These are phyloP conservation scores for Phylloporus arenicola DNA, from an alignment of 768 basidiomycete species.

Conservation along the genomic window DNA sequence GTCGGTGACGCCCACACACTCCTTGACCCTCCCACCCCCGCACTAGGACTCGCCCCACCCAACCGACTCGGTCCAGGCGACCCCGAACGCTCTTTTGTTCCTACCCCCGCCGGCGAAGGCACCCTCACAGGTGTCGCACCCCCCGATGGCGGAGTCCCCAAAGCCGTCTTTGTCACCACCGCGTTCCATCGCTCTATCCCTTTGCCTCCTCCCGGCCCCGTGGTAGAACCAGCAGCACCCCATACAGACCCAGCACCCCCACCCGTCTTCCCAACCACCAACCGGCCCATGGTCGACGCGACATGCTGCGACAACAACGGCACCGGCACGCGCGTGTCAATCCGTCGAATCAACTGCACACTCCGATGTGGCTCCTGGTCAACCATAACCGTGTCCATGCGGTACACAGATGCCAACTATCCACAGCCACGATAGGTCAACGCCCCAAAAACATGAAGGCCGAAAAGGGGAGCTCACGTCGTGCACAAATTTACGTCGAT, in stretches of 20 bases:
- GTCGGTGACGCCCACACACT: conserved; percentile 20
- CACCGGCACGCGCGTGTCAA: conserved; percentile 75
- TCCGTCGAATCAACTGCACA: conserved; percentile 73
- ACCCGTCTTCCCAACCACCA: conserved; percentile 49
- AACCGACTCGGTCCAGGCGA: conserved; percentile 8
- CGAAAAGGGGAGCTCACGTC: conserved; percentile 42
- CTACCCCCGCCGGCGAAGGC: conserved; percentile 15
- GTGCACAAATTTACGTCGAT: conserved; percentile 79
- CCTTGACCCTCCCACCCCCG: background rate
- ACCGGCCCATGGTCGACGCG: conserved; percentile 49
- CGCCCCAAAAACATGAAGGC: background rate
- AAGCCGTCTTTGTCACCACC: conserved; percentile 13
- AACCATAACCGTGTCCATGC: conserved; percentile 80
- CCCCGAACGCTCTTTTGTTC: conserved; percentile 1
- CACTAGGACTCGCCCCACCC: background rate
- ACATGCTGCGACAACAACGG: conserved; percentile 57
- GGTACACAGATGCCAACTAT: conserved; percentile 72
- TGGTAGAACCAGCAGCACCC: background rate
- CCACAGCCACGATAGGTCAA: background rate
- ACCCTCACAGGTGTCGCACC: conserved; percentile 10
- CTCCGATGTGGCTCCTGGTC: conserved; percentile 89
- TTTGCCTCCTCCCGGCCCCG: background rate
- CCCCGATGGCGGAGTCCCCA: conserved; percentile 1
- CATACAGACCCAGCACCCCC: conserved; percentile 5
- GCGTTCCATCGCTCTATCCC: conserved; percentile 12